Percentiles rank a stretch among this genome's conserved stretches.
phyloP scores from a whole-genome alignment of 768 basidiomycete genomes.

The Pulveroboletus frians region DNA sequence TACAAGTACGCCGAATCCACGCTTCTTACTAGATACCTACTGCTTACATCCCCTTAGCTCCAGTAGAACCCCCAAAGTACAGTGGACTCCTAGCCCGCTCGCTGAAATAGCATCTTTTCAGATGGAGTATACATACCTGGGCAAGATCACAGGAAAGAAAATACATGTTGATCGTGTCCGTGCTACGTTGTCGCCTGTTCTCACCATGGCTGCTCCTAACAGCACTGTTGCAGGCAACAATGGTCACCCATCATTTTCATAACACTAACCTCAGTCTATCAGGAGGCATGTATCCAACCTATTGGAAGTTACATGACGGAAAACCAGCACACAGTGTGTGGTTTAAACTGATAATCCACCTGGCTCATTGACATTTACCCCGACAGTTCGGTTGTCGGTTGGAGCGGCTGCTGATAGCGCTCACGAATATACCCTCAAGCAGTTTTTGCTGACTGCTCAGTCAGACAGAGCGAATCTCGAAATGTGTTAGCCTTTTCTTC shows the following conservation, averaged over 20 bases:
- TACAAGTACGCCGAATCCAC: constrained; percentile 37
- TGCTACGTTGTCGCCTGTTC: neutral
- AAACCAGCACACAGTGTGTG: constrained; percentile 44
- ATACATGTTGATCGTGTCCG: constrained; percentile 54
- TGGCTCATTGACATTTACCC: neutral
- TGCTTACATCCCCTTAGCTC: constrained; percentile 1
- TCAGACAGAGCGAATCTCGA: constrained; percentile 56
- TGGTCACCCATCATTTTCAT: constrained; percentile 45
- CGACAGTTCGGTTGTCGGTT: constrained; percentile 45
- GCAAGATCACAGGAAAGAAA: constrained; percentile 68
- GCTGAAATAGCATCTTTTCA: constrained; percentile 83
- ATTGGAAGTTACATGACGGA: constrained; percentile 50
- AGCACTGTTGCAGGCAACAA: constrained; percentile 36
- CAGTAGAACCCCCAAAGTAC: constrained; percentile 7
- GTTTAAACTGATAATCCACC: neutral
- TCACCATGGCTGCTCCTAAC: neutral
- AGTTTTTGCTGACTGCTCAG: constrained; percentile 61
- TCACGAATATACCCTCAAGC: constrained; percentile 75
- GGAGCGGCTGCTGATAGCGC: constrained; percentile 68
- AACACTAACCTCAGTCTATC: constrained; percentile 40
- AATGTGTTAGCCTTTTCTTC: constrained; percentile 49
- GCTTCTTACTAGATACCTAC: neutral
- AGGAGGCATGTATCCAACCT: constrained; percentile 60
- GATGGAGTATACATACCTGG: constrained; percentile 81
- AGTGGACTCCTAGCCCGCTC: constrained; percentile 40